These are phyloP conservation scores for Trichoderma koningiopsis DNA, from an alignment of 2,329 filamentous ascomycete species.

Conservation along the genomic window DNA sequence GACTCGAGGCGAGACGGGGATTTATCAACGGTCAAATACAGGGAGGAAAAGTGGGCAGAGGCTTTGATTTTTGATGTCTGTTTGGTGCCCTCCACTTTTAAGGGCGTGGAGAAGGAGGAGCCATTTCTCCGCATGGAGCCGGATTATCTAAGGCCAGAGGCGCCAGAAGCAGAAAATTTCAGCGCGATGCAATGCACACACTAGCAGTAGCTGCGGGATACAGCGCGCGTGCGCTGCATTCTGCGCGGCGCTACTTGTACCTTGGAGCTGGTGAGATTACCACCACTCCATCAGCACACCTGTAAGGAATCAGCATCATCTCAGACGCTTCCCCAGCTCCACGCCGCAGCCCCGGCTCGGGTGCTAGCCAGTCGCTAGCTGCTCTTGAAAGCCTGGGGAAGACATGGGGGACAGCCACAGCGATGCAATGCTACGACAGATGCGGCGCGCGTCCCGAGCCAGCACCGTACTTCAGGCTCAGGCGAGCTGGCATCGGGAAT, in stretches of 20 bases:
- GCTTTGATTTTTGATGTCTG: constrained; percentile 20
- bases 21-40: constrained; percentile 26
- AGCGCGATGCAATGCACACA: background rate
- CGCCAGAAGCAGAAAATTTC: background rate
- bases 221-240: background rate
- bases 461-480: background rate
- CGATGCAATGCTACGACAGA: constrained; percentile 20
- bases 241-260: background rate
- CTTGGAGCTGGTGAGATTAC: background rate
- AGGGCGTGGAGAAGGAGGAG: background rate
- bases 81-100: constrained; percentile 23
- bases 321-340: background rate
- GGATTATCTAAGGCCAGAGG: constrained; percentile 14
- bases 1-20: constrained; percentile 24
- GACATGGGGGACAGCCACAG: background rate
- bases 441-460: background rate
- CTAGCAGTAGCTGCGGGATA: background rate
- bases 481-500: constrained; percentile 1
- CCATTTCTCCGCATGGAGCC: constrained; percentile 23
- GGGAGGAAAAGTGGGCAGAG: constrained; percentile 24
- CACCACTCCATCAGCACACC: background rate
- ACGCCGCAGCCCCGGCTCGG: background rate
- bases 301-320: background rate
- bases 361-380: constrained; percentile 5
- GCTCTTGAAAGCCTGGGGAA: constrained; percentile 8